Conservation (phyloP, 441 rosid species). For the Syzygium syzygioides region DNA sequence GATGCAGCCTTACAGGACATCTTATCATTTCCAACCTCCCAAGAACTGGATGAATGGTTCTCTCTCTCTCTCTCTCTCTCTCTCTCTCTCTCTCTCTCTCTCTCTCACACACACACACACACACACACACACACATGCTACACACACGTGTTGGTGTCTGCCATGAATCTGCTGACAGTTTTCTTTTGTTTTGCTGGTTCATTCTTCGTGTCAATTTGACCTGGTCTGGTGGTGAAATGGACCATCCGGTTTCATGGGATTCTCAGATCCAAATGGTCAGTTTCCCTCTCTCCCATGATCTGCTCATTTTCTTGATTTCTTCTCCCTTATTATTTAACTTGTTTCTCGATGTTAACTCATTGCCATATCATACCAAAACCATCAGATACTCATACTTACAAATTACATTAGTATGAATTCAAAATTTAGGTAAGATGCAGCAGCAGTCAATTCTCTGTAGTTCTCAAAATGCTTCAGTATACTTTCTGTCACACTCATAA, state of each 20-base stretch:
- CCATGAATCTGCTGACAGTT: not conserved
- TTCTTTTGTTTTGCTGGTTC: not conserved
- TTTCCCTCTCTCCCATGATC: not conserved
- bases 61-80: not conserved
- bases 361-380: not conserved
- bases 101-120: no score
- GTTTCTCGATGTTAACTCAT: not conserved
- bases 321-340: not conserved
- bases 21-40: not conserved
- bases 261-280: conserved; percentile 2
- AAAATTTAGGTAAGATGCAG: not conserved
- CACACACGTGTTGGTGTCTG: not conserved
- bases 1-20: not conserved
- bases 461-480: not conserved
- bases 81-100: not conserved
- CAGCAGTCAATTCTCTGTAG: not conserved
- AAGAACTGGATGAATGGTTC: not conserved
- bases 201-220: not conserved
- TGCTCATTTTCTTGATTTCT: not conserved
- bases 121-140: no score
- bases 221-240: not conserved
- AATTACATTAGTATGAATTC: not conserved
- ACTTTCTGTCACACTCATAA: not conserved
- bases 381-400: not conserved
- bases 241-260: not conserved